These are phyloP conservation scores for Fusarium circinatum DNA, from an alignment of 2,329 filamentous ascomycete species.

Conservation along the genomic window DNA sequence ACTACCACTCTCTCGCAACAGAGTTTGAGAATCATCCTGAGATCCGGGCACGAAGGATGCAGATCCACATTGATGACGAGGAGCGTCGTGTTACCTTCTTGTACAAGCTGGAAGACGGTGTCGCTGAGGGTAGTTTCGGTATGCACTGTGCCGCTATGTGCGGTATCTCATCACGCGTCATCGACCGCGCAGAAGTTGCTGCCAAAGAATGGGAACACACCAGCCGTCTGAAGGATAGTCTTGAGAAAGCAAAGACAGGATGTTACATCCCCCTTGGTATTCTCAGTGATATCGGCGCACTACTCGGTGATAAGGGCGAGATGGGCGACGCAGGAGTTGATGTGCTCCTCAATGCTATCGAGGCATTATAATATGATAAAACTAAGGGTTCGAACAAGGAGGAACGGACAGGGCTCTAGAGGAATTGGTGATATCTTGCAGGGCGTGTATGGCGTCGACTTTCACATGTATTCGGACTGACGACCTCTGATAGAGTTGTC, in stretches of 20 bases:
- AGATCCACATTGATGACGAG: slow-evolving; percentile 89
- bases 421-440: slow-evolving; percentile 10
- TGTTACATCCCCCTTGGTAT: slow-evolving; percentile 87
- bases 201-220: slow-evolving; percentile 97
- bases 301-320: slow-evolving; percentile 70
- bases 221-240: slow-evolving; percentile 84
- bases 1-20: slow-evolving; percentile 92
- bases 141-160: slow-evolving; percentile 99
- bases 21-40: slow-evolving; percentile 93
- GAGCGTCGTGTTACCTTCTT: slow-evolving; percentile 92
- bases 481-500: slow-evolving; percentile 28
- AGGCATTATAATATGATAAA: slow-evolving; percentile 56
- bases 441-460: slow-evolving; percentile 23
- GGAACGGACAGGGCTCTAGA: neutral
- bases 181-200: slow-evolving; percentile 87
- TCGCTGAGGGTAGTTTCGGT: slow-evolving; percentile 95
- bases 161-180: slow-evolving; percentile 84
- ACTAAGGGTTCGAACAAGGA: neutral
- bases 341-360: slow-evolving; percentile 70
- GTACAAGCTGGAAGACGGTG: slow-evolving; percentile 91
- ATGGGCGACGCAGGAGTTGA: slow-evolving; percentile 64
- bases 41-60: slow-evolving; percentile 87
- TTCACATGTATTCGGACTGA: slow-evolving; percentile 16
- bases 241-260: slow-evolving; percentile 82
- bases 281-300: slow-evolving; percentile 85